Conservation (phyloP, 192 early-diverging fungal species). For the Entophlyctis luteolus region DNA sequence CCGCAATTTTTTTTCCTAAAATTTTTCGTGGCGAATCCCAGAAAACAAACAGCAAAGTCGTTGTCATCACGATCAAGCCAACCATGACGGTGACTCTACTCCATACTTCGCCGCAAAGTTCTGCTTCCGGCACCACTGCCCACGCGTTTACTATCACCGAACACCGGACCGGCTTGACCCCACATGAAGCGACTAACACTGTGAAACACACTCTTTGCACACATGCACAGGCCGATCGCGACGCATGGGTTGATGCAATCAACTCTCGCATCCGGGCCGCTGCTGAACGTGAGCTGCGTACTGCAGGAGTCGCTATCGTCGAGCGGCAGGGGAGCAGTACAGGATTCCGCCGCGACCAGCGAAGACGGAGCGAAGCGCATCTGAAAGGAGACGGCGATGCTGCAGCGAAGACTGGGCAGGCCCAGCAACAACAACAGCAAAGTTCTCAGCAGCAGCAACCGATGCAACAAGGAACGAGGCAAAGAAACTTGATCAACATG, state of each 20-base stretch:
- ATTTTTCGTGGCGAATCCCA: no score
- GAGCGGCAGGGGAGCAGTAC: no score
- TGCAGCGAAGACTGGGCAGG: no score
- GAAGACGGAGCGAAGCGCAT: no score
- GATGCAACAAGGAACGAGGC: no score
- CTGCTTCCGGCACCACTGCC: not conserved
- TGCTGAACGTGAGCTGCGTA: not conserved
- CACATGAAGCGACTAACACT: constrained; percentile 29
- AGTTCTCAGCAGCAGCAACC: no score
- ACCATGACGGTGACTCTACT: not conserved
- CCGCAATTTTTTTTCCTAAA: no score
- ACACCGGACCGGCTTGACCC: not conserved
- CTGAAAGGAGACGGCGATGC: no score
- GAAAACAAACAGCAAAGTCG: constrained; percentile 54
- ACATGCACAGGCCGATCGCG: constrained; percentile 80
- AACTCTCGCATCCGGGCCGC: not conserved
- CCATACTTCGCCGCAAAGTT: not conserved
- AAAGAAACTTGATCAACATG: constrained; percentile 3
- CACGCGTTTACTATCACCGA: constrained; percentile 16
- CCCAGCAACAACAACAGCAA: no score
- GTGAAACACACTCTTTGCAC: constrained; percentile 81
- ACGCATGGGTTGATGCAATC: constrained; percentile 83
- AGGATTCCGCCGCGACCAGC: no score
- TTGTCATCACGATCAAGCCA: not conserved
- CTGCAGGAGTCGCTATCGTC: no score